Percentiles rank a stretch among this genome's conserved stretches.
Evolutionary conservation across 805 yeast species (phyloP).

Genomic region (Pichia pseudocactophila): DNA sequence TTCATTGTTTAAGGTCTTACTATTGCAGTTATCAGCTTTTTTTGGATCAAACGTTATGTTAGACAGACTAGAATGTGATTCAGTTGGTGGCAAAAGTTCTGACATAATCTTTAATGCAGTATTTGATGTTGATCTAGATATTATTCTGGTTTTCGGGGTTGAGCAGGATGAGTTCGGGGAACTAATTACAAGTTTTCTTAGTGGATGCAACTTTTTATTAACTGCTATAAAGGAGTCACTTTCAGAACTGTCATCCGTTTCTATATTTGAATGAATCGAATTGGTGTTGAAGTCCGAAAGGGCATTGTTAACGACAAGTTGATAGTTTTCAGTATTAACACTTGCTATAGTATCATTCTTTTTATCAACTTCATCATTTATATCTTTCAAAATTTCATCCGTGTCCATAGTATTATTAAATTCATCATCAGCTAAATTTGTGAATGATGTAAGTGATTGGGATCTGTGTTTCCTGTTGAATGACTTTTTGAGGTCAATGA

Average conservation of each 20-base stretch:
- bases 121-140: not conserved
- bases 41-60: not conserved
- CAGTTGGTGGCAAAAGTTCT: not conserved
- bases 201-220: slow-evolving; percentile 2
- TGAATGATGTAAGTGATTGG: too few species aligned
- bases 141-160: not conserved
- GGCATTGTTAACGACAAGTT: not conserved
- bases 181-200: slow-evolving; percentile 2
- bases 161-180: slow-evolving; percentile 1
- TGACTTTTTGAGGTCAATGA: too few species aligned
- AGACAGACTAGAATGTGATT: not conserved
- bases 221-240: not conserved
- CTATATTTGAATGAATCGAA: not conserved
- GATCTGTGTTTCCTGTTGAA: too few species aligned
- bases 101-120: not conserved
- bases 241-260: not conserved
- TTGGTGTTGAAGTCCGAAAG: not conserved
- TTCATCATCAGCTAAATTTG: too few species aligned
- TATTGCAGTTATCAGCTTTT: not conserved
- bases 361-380: not conserved
- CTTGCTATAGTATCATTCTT: not conserved
- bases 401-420: not conserved
- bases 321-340: not conserved
- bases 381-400: not conserved
- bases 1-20: too few species aligned